phyloP scores from a whole-genome alignment of 1,284 basidiomycete genomes.

The Leccinum cinnamomeum region DNA sequence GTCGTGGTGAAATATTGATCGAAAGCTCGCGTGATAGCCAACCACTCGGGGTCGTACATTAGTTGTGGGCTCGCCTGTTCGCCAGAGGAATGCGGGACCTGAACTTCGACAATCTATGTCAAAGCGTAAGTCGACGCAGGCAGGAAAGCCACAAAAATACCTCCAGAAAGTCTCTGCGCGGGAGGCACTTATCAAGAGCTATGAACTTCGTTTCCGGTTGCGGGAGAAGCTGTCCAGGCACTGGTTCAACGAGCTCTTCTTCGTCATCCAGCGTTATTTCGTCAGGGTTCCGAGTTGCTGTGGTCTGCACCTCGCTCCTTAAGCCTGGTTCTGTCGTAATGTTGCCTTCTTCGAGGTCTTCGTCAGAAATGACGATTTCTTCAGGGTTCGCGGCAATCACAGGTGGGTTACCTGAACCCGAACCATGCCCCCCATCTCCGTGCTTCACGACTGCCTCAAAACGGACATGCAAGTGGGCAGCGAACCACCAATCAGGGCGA shows the following conservation, averaged over 20 bases:
- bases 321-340: background rate
- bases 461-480: conserved; percentile 91
- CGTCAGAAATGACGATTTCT: conserved; percentile 65
- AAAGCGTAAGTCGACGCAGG: conserved; percentile 3
- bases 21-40: conserved; percentile 88
- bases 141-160: conserved; percentile 41
- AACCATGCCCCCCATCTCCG: conserved; percentile 11
- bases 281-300: conserved; percentile 56
- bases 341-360: conserved; percentile 37
- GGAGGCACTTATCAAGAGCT: conserved; percentile 92
- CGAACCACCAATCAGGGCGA: conserved; percentile 91
- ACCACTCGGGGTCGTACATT: conserved; percentile 87
- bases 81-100: conserved; percentile 20
- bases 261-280: conserved; percentile 70
- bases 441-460: conserved; percentile 64
- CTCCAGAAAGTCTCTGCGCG: conserved; percentile 82
- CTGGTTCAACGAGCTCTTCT: conserved; percentile 45
- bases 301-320: background rate
- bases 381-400: conserved; percentile 50
- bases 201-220: conserved; percentile 71
- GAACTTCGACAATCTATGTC: conserved; percentile 70
- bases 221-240: conserved; percentile 35
- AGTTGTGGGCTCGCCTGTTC: conserved; percentile 39
- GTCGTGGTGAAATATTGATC: conserved; percentile 72
- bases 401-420: background rate